phyloP scores from a whole-genome alignment of 768 basidiomycete species.

The Xerocomellus chrysenteron region DNA sequence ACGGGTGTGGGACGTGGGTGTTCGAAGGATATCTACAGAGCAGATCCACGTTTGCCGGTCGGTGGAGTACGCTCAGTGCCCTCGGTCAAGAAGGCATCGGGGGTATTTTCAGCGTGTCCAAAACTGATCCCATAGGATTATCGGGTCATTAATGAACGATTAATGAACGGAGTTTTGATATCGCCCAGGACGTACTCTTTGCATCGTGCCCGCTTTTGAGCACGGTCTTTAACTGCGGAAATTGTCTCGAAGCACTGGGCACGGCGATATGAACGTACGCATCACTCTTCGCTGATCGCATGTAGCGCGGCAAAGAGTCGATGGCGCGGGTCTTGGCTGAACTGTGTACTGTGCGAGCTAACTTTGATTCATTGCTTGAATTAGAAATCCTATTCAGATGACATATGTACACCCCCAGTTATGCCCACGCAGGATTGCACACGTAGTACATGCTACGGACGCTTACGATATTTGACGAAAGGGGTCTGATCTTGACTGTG shows the following conservation, averaged over 20 bases:
- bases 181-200: neutral
- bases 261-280: conserved; percentile 12
- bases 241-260: conserved; percentile 17
- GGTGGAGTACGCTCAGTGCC: conserved; percentile 44
- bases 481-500: neutral
- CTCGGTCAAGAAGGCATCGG: conserved; percentile 37
- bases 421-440: conserved; percentile 8
- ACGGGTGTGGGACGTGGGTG: conserved; percentile 49
- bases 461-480: conserved; percentile 19
- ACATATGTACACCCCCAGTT: neutral
- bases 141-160: conserved; percentile 27
- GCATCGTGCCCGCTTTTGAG: conserved; percentile 2
- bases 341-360: conserved; percentile 17
- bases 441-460: conserved; percentile 1
- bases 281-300: conserved; percentile 12
- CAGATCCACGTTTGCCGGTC: conserved; percentile 51
- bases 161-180: conserved; percentile 28
- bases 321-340: conserved; percentile 7
- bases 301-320: conserved; percentile 11
- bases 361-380: conserved; percentile 23
- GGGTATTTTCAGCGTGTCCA: conserved; percentile 61
- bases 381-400: conserved; percentile 13
- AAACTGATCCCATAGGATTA: conserved; percentile 32
- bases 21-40: conserved; percentile 57
- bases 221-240: conserved; percentile 23